Percentiles rank a stretch among this genome's conserved stretches.
Evolutionary conservation across 352 stramenopile species (phyloP).

Genomic region (Phytophthora quininea): DNA sequence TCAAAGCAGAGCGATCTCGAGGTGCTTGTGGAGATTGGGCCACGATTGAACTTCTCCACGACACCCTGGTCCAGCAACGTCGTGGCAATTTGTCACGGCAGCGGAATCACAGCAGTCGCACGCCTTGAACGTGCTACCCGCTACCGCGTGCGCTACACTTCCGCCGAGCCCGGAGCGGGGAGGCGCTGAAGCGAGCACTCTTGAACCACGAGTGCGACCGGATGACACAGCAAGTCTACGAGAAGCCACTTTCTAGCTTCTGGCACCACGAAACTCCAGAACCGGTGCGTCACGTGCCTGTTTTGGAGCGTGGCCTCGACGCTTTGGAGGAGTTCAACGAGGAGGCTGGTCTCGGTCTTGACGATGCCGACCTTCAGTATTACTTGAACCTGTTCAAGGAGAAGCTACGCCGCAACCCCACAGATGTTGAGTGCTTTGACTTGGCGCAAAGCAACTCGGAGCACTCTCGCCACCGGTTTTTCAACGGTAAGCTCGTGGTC

Average conservation of each 20-base stretch:
- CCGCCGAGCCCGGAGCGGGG: slow-evolving; percentile 36
- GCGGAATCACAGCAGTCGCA: slow-evolving; percentile 85
- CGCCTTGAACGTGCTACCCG: slow-evolving; percentile 93
- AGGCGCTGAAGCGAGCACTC: slow-evolving; percentile 45
- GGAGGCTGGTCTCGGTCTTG: slow-evolving; percentile 94
- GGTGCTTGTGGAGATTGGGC: slow-evolving; percentile 94
- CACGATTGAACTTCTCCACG: slow-evolving; percentile 94
- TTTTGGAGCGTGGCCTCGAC: slow-evolving; percentile 91
- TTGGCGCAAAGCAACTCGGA: slow-evolving; percentile 98
- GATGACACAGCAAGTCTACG: slow-evolving; percentile 97
- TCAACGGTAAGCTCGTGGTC: slow-evolving; percentile 97
- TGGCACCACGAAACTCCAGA: slow-evolving; percentile 67
- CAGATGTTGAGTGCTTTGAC: slow-evolving; percentile 98
- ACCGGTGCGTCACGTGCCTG: slow-evolving; percentile 87
- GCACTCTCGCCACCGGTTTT: slow-evolving; percentile 99
- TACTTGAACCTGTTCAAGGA: slow-evolving; percentile 96
- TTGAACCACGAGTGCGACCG: slow-evolving; percentile 83
- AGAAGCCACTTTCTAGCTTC: slow-evolving; percentile 87
- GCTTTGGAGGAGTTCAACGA: slow-evolving; percentile 95
- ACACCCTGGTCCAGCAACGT: slow-evolving; percentile 97
- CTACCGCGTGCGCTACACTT: slow-evolving; percentile 80
- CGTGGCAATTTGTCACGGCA: slow-evolving; percentile 94
- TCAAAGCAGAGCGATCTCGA: slow-evolving; percentile 20
- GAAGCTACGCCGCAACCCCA: slow-evolving; percentile 95
- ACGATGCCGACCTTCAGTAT: slow-evolving; percentile 98